phyloP scores from a whole-genome alignment of 2,329 filamentous ascomycete genomes.

The Aureobasidium sp. region DNA sequence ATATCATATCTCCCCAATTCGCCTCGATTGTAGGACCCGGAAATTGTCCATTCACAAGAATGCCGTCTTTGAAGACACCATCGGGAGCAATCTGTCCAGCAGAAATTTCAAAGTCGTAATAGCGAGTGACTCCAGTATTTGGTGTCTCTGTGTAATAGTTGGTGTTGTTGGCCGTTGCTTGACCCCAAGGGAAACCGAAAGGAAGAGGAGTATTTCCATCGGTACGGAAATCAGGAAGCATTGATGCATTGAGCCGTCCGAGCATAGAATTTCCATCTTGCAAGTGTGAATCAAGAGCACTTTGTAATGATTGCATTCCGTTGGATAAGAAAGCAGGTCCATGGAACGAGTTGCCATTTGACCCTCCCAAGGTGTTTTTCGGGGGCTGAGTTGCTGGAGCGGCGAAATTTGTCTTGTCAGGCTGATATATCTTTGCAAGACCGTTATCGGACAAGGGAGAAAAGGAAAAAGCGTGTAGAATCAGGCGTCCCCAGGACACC shows the following conservation, averaged over 20 bases:
- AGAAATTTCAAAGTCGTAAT: constrained; percentile 29
- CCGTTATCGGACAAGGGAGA: neutral
- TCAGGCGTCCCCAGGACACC: constrained; percentile 8
- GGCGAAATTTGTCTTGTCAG: neutral
- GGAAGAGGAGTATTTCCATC: constrained; percentile 20
- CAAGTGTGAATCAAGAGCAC: constrained; percentile 6
- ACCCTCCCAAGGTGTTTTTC: neutral
- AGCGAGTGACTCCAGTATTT: constrained; percentile 30
- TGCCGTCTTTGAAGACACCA: constrained; percentile 26
- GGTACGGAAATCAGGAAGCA: constrained; percentile 20
- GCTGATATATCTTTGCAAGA: neutral
- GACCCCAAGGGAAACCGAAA: constrained; percentile 26
- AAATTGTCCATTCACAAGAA: constrained; percentile 52
- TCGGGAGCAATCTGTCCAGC: constrained; percentile 28
- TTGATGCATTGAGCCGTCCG: constrained; percentile 20
- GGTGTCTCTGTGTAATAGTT: constrained; percentile 27
- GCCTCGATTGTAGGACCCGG: constrained; percentile 57
- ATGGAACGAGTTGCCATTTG: neutral
- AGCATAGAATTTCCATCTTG: constrained; percentile 18
- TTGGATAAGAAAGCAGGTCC: constrained; percentile 11
- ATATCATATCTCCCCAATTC: constrained; percentile 42
- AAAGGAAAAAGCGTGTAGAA: constrained; percentile 6
- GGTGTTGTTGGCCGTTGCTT: constrained; percentile 24
- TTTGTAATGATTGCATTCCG: constrained; percentile 1
- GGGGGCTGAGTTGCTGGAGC: neutral